These are phyloP conservation scores for Russula vinacea DNA, from an alignment of 768 basidiomycete species.

Conservation along the genomic window DNA sequence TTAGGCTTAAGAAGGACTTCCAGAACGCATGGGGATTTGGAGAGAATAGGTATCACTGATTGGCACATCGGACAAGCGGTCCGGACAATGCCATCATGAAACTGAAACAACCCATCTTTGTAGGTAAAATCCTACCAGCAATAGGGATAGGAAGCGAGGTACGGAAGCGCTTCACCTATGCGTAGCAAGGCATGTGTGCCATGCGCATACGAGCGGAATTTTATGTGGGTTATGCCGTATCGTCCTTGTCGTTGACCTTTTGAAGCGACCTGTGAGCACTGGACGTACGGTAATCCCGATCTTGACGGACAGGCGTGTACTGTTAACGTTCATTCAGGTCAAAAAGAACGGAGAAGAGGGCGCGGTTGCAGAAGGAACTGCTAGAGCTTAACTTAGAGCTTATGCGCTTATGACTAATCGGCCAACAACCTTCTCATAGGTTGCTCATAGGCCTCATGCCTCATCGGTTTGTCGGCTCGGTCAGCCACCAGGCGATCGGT, in stretches of 20 bases:
- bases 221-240: constrained; percentile 51
- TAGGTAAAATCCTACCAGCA: background rate
- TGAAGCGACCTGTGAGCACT: constrained; percentile 71
- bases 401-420: too few relatives aligned
- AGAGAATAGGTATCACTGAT: too few relatives aligned
- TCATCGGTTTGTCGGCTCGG: too few relatives aligned
- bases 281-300: constrained; percentile 87
- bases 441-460: too few relatives aligned
- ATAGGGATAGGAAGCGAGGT: too few relatives aligned
- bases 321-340: constrained; percentile 31
- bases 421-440: too few relatives aligned
- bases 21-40: background rate
- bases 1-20: too few relatives aligned
- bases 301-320: constrained; percentile 48
- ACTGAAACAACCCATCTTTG: background rate
- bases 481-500: too few relatives aligned
- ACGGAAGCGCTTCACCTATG: background rate
- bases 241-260: constrained; percentile 46
- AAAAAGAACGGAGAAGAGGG: too few relatives aligned
- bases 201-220: constrained; percentile 33
- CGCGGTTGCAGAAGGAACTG: too few relatives aligned
- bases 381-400: too few relatives aligned
- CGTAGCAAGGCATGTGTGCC: too few relatives aligned
- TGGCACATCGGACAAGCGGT: background rate
- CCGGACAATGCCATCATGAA: background rate